Conservation (phyloP, 495 filamentous ascomycete species). For the Trichocladium uniseriatum region DNA sequence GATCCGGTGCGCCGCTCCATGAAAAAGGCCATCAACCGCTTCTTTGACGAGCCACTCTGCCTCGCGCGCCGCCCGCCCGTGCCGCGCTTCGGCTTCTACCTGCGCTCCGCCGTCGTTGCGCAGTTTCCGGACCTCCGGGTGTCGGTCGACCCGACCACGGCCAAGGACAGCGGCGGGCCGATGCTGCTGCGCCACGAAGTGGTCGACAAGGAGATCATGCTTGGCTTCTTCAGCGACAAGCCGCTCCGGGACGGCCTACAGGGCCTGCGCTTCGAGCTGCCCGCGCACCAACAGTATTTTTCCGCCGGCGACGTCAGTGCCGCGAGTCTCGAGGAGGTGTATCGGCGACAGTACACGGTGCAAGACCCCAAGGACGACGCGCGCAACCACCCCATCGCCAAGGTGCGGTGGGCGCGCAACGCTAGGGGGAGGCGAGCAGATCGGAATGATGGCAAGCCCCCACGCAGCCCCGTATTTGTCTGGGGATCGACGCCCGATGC, state of each 20-base stretch:
- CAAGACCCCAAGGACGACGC: too few relatives aligned
- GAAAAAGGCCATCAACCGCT: conserved; percentile 27
- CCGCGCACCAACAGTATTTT: conserved; percentile 30
- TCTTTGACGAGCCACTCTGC: conserved; percentile 3
- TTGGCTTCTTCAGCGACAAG: conserved; percentile 11
- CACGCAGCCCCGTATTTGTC: too few relatives aligned
- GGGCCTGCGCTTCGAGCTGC: conserved; percentile 16
- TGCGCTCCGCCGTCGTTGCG: conserved; percentile 18
- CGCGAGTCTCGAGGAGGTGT: neutral
- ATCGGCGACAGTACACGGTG: neutral
- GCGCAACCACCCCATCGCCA: too few relatives aligned
- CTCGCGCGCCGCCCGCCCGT: conserved; percentile 9
- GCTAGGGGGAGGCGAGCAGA: neutral
- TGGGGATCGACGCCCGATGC: too few relatives aligned
- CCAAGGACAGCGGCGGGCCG: neutral
- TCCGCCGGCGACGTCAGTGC: neutral
- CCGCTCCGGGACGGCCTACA: neutral
- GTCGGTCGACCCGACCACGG: neutral
- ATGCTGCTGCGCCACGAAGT: conserved; percentile 16
- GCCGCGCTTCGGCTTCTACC: conserved; percentile 25
- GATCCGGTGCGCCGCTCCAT: conserved; percentile 26
- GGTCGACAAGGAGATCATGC: conserved; percentile 17
- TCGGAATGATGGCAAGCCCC: neutral
- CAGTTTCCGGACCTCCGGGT: conserved; percentile 23
- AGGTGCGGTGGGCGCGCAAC: too few relatives aligned